Evolutionary conservation across 2,329 filamentous ascomycete species (phyloP).

Genomic region (Teratosphaeria zuluensis): DNA sequence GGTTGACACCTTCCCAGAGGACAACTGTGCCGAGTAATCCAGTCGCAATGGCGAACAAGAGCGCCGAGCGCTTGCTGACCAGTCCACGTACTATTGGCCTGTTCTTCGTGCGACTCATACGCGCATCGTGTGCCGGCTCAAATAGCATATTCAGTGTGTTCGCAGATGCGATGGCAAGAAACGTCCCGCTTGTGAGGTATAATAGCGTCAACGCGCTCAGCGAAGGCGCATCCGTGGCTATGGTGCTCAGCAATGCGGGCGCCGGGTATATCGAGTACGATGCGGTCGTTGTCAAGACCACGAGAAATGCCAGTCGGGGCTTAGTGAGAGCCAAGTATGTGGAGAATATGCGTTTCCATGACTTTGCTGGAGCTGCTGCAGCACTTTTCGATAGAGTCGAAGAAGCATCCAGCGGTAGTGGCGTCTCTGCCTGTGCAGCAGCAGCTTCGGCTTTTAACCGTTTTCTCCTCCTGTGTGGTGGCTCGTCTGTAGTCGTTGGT

Average conservation of each 20-base stretch:
- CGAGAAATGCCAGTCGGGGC: slow-evolving; percentile 80
- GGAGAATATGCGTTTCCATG: slow-evolving; percentile 58
- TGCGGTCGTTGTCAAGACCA: slow-evolving; percentile 82
- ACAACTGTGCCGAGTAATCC: slow-evolving; percentile 60
- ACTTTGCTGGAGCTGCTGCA: slow-evolving; percentile 45
- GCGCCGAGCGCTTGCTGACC: slow-evolving; percentile 59
- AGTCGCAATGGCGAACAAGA: slow-evolving; percentile 68
- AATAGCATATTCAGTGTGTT: slow-evolving; percentile 98
- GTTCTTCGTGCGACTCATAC: slow-evolving; percentile 89
- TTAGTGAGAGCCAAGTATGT: slow-evolving; percentile 89
- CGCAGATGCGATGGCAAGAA: slow-evolving; percentile 79
- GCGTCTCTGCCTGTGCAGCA: slow-evolving; percentile 9
- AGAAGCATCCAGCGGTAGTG: slow-evolving; percentile 50
- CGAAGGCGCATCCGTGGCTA: slow-evolving; percentile 60
- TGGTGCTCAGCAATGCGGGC: slow-evolving; percentile 68
- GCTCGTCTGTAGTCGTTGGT: slow-evolving; percentile 11
- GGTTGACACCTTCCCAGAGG: slow-evolving; percentile 85
- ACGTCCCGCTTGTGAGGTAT: slow-evolving; percentile 78
- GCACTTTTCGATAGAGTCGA: slow-evolving; percentile 50
- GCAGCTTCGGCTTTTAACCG: slow-evolving; percentile 23
- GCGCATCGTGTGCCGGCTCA: slow-evolving; percentile 78
- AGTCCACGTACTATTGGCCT: slow-evolving; percentile 77
- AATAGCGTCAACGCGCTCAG: slow-evolving; percentile 83
- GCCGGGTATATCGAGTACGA: slow-evolving; percentile 91
- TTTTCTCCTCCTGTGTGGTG: slow-evolving; percentile 25